These are phyloP conservation scores for Aspergillus ruber DNA, from an alignment of 2,329 filamentous ascomycete species.

Conservation along the genomic window DNA sequence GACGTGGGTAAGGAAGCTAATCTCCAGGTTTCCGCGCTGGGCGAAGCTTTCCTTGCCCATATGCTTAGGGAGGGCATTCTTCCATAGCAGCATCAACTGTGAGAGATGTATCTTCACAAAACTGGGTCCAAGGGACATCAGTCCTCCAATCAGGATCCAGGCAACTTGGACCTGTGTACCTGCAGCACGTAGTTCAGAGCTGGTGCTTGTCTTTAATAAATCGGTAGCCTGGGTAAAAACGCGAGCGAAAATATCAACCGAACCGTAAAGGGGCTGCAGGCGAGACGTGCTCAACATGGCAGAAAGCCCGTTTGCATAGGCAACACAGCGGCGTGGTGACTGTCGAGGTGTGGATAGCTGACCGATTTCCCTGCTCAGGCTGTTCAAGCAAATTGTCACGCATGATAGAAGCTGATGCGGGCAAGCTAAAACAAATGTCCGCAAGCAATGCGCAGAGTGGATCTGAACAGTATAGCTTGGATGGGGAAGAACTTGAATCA, in stretches of 20 bases:
- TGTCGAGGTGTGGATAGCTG: conserved; percentile 68
- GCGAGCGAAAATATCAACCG: conserved; percentile 88
- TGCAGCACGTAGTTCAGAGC: conserved; percentile 82
- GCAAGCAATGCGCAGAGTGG: conserved; percentile 77
- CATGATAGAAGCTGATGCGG: conserved; percentile 87
- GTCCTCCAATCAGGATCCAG: conserved; percentile 91
- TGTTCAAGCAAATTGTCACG: conserved; percentile 95
- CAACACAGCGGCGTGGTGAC: conserved; percentile 75
- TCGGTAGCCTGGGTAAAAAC: conserved; percentile 88
- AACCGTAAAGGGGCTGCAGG: conserved; percentile 82
- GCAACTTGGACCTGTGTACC: conserved; percentile 95
- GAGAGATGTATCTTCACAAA: conserved; percentile 98
- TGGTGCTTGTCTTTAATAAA: conserved; percentile 83
- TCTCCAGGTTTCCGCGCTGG: conserved; percentile 75
- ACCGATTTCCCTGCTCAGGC: conserved; percentile 76
- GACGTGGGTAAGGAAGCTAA: conserved; percentile 89
- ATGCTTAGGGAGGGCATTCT: conserved; percentile 91
- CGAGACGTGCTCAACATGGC: conserved; percentile 86
- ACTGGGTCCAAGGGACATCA: conserved; percentile 94
- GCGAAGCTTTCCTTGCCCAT: conserved; percentile 86
- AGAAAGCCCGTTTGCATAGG: conserved; percentile 85
- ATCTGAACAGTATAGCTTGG: conserved; percentile 95
- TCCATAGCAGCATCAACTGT: conserved; percentile 89
- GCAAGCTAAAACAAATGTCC: conserved; percentile 80
- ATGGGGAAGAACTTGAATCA: conserved; percentile 87